Evolutionary conservation across 2,329 filamentous ascomycete species (phyloP), one percentile per base, ranked within the genome.

Genomic region (Cadophora luteo-olivacea): DNA sequence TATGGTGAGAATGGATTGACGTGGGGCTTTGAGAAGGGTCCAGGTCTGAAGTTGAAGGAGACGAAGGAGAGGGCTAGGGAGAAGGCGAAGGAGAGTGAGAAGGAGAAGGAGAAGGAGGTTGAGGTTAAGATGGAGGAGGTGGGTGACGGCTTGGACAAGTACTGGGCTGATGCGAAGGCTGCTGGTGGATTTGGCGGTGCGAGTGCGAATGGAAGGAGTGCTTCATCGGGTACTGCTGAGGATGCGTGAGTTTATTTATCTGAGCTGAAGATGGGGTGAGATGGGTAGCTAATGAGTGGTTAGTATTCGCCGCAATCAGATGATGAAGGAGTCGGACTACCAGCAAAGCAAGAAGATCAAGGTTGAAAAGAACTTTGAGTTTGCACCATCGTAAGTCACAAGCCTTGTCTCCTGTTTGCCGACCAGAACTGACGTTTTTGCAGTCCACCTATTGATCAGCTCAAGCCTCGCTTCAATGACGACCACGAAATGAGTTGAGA

Each of bases 21-120:
- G n/a, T 66, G 64, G 64, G 25, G 32, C n/a, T 66, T 66, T 55
- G 57, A 61, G 14, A 66, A 32, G 48, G 48, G 25, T 51, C 41
- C 60, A 1, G 19, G n/a, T 11, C 0, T 48, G 14, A 7, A 2
- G 2, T 32, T 62, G 60, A 49, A 33, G 25, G 19, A 22, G 25
- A 32, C 32, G 60, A 62, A 33, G 41, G 60, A 62, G 7, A 19
- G 11, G 22, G 41, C 60, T 19, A 62, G 38, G 29, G 25, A 24
- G 32, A 36, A 38, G 14, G 36, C 7, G n/a, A 48, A 16, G 19
- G 14, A 55, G 24, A 29, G 9, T 14, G 12, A 16, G 24, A 16
- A 25, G 22, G 9, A 29, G 4, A 33, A 55, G 25, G 52, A 54
- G 51, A 29, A 55, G 52, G 29, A 55, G 52, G n/a, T n/a, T 6